Base-by-base conservation (phyloP, 1,284 basidiomycete species). In the Cryptococcus sp. region DNA sequence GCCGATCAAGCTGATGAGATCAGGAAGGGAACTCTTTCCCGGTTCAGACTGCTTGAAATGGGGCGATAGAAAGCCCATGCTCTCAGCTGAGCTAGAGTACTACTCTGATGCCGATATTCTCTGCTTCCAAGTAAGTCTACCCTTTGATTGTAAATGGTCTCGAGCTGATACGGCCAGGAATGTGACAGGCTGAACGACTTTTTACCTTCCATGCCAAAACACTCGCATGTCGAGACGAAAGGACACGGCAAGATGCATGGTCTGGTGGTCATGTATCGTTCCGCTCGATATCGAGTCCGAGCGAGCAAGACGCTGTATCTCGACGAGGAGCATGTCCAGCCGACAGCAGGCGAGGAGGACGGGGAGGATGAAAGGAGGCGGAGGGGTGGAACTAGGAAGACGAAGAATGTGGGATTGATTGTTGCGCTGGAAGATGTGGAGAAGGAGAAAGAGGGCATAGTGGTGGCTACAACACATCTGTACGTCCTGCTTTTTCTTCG, bases 21-120 rank as follows among this genome's bases (percentile, higher is more conserved):
- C 59, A 91, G 88, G 88, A 32, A 79, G 89, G 38, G 82, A 88
- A 45, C 76, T 93, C 36, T 92, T 93, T 62, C 89, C 89, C 3
- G 84, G 81, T 25, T 75, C 67, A 33, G 82, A 87, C 62, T 90
- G 87, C 62, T 74, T 92, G 45, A 86, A 85, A 72, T 84, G 81
- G 45, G 64, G 63, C 21, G 81, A 86, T 65, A 77, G 90, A 53
- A 81, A 83, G 57, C 78, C 81, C 12, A 85, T 92, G 84, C 73
- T 89, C 11, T 78, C 82, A 56, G 76, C 77, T 41, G 90, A 93
- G 68, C 77, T 92, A 25, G 69, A 80, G 22, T 76, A 77, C 2
- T 80, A 84, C 48, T 51, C 54, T 9, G 35, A 52, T 9, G 81
- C 84, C 1, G 86, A 92, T 67, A 80, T 93, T 18, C 73, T 90